Evolutionary conservation across 805 yeast species (phyloP).

Genomic region (Ogataea nitratoaversa): DNA sequence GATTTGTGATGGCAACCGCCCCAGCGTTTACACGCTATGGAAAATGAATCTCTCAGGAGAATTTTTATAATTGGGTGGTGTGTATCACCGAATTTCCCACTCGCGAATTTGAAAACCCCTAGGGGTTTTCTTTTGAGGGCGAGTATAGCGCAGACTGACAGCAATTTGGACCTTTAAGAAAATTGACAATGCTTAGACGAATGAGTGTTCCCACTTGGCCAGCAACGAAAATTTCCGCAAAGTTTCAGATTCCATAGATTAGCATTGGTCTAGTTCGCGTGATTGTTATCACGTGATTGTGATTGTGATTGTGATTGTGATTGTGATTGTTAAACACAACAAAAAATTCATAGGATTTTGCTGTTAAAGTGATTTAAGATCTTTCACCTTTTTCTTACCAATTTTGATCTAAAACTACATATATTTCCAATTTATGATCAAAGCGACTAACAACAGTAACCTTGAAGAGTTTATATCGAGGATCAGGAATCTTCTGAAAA

Average conservation of each 20-base stretch:
- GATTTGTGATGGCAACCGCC: conserved; percentile 36
- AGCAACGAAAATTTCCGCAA: conserved; percentile 2
- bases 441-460: too few relatives aligned
- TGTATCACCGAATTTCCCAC: conserved; percentile 40
- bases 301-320: too few relatives aligned
- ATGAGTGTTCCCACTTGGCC: conserved; percentile 9
- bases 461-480: too few relatives aligned
- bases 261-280: too few relatives aligned
- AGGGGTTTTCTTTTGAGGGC: conserved; percentile 25
- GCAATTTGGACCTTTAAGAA: conserved; percentile 14
- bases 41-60: conserved; percentile 30
- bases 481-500: too few relatives aligned
- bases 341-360: too few relatives aligned
- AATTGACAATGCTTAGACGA: neutral
- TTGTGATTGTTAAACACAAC: too few relatives aligned
- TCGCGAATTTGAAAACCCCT: conserved; percentile 22
- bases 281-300: neutral
- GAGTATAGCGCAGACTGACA: conserved; percentile 33
- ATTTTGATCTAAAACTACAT: too few relatives aligned
- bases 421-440: too few relatives aligned
- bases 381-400: too few relatives aligned
- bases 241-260: too few relatives aligned
- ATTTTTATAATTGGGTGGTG: conserved; percentile 22
- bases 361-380: too few relatives aligned
- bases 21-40: conserved; percentile 37